Percentiles rank a stretch among this genome's conserved stretches.
Evolutionary conservation across 2,329 filamentous ascomycete species (phyloP).

Genomic region (Diaporthe citrichinensis): DNA sequence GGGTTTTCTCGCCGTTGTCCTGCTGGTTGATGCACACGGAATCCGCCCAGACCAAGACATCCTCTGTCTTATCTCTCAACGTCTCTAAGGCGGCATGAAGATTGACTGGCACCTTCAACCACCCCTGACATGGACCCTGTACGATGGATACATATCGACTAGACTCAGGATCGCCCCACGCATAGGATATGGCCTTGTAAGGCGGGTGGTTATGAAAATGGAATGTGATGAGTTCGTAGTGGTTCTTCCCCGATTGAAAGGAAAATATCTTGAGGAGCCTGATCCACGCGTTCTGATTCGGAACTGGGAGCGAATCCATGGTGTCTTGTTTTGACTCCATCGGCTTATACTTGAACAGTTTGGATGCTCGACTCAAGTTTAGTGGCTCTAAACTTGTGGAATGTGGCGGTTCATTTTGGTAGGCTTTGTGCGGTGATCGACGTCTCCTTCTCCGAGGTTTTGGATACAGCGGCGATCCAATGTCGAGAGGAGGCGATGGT

Average conservation of each 20-base stretch:
- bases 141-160: neutral
- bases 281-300: neutral
- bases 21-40: conserved; percentile 33
- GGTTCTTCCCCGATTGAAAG: neutral
- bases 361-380: neutral
- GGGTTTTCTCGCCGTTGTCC: neutral
- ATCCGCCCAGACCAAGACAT: conserved; percentile 22
- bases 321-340: neutral
- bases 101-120: neutral
- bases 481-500: too few relatives aligned
- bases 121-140: neutral
- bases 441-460: too few relatives aligned
- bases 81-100: conserved; percentile 1
- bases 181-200: conserved; percentile 33
- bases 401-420: neutral
- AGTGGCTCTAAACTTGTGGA: neutral
- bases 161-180: conserved; percentile 16
- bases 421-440: too few relatives aligned
- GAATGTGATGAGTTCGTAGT: neutral
- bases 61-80: neutral
- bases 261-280: neutral
- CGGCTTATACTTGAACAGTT: neutral
- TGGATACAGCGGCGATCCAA: too few relatives aligned
- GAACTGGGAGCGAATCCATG: neutral
- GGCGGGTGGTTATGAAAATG: neutral